Evolutionary conservation across 1,284 basidiomycete genomes (phyloP).

Genomic region (Ustilago lituana): DNA sequence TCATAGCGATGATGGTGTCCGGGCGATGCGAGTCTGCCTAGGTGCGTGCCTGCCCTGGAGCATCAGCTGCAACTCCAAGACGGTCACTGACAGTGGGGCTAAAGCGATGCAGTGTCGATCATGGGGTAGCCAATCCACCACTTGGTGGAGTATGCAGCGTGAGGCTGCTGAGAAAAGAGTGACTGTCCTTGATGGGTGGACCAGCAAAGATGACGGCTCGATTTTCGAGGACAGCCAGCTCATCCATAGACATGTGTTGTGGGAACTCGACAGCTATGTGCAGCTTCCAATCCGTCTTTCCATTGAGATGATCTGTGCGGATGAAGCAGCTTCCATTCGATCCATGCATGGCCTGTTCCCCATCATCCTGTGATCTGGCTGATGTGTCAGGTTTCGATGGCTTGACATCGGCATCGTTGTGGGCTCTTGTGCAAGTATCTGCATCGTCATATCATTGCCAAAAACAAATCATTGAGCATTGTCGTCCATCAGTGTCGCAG

Average conservation of each 20-base stretch:
- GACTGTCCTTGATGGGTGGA: constrained; percentile 94
- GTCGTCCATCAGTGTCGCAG: constrained; percentile 19
- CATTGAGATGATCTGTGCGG: constrained; percentile 96
- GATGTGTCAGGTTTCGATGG: background rate
- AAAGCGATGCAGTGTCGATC: constrained; percentile 22
- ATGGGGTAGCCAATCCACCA: constrained; percentile 16
- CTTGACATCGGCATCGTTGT: constrained; percentile 1
- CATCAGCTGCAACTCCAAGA: constrained; percentile 24
- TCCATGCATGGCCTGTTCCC: constrained; percentile 69
- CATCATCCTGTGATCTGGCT: background rate
- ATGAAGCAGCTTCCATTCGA: constrained; percentile 93
- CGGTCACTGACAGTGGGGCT: constrained; percentile 69
- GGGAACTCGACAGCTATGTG: constrained; percentile 86
- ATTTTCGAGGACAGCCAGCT: constrained; percentile 73
- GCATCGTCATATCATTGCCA: constrained; percentile 46
- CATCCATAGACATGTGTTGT: constrained; percentile 77
- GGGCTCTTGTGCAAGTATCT: constrained; percentile 3
- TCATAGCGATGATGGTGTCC: constrained; percentile 67
- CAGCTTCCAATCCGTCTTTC: constrained; percentile 99
- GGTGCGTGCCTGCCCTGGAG: constrained; percentile 18
- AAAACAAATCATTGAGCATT: constrained; percentile 45
- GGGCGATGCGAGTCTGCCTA: constrained; percentile 27
- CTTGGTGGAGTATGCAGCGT: constrained; percentile 73
- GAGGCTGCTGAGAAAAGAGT: constrained; percentile 92
- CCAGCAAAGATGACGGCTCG: constrained; percentile 74